Conservation (phyloP, 352 stramenopile genomes). For the Globisporangium carolinianum region DNA sequence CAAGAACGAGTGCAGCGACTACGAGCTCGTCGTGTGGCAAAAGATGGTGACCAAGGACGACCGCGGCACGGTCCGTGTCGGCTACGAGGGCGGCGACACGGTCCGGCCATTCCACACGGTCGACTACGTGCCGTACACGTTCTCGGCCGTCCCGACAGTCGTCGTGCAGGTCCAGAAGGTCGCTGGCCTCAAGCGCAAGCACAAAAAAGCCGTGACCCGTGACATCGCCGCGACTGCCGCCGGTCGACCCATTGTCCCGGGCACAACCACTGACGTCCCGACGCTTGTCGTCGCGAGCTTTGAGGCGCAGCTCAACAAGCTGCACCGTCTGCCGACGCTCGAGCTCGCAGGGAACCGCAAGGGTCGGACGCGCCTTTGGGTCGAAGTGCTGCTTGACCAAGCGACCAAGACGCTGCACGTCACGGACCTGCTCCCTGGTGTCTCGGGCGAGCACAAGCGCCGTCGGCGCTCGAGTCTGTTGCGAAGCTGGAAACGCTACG, state of each 20-base stretch:
- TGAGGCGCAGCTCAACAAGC: conserved; percentile 74
- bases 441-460: conserved; percentile 61
- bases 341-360: conserved; percentile 67
- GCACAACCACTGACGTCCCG: not conserved
- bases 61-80: conserved; percentile 30
- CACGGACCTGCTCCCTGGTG: conserved; percentile 72
- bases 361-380: conserved; percentile 56
- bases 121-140: conserved; percentile 73
- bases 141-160: conserved; percentile 51
- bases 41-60: conserved; percentile 57
- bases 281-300: conserved; percentile 55
- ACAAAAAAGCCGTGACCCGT: conserved; percentile 17
- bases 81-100: conserved; percentile 59
- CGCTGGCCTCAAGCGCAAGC: conserved; percentile 28
- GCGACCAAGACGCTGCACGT: conserved; percentile 76
- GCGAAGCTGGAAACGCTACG: conserved; percentile 76
- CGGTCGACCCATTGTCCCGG: not conserved
- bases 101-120: conserved; percentile 76
- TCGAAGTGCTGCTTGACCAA: conserved; percentile 71
- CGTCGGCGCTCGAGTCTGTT: conserved; percentile 59
- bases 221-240: not conserved
- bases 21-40: conserved; percentile 76
- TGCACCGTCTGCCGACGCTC: conserved; percentile 73
- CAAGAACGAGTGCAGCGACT: conserved; percentile 77
- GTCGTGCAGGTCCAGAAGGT: conserved; percentile 74